Evolutionary conservation across 108 stramenopile genomes (phyloP).

Genomic region (Skeletonema menzelii): DNA sequence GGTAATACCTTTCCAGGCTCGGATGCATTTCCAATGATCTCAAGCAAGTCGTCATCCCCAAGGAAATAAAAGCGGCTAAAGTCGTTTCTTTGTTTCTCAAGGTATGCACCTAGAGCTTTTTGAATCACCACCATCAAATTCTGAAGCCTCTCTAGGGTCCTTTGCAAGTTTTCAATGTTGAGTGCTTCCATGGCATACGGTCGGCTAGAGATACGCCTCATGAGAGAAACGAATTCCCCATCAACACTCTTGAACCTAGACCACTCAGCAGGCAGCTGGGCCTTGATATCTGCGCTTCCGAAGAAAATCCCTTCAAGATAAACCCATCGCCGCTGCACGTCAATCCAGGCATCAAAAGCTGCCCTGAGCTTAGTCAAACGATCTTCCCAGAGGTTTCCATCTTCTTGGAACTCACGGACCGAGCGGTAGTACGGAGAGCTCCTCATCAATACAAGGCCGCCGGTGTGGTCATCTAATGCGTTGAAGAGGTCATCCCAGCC

Average conservation of each 20-base stretch:
- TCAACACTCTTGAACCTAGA: conserved; percentile 96
- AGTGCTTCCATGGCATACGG: conserved; percentile 90
- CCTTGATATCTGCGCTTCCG: conserved; percentile 94
- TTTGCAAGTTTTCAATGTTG: conserved; percentile 90
- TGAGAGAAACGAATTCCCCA: conserved; percentile 90
- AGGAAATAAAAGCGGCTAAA: conserved; percentile 99
- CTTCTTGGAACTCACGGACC: conserved; percentile 96
- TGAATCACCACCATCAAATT: conserved; percentile 93
- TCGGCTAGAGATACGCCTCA: conserved; percentile 86
- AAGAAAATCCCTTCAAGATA: conserved; percentile 97
- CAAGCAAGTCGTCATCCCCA: conserved; percentile 98
- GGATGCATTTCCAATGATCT: conserved; percentile 94
- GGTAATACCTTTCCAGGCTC: conserved; percentile 92
- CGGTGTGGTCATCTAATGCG: conserved; percentile 94
- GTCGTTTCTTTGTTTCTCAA: conserved; percentile 93
- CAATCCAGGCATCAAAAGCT: conserved; percentile 96
- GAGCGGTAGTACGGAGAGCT: conserved; percentile 92
- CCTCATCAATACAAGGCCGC: conserved; percentile 91
- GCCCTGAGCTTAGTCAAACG: conserved; percentile 87
- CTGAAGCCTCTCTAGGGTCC: conserved; percentile 89
- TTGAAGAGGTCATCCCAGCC: conserved; percentile 97
- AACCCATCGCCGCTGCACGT: conserved; percentile 97
- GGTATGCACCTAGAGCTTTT: conserved; percentile 95
- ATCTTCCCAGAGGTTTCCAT: conserved; percentile 94
- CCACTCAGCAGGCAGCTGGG: conserved; percentile 94